Percentiles rank a stretch among this genome's conserved stretches.
Evolutionary conservation across 805 yeast genomes (phyloP).

Genomic region (Pichia eremophila): DNA sequence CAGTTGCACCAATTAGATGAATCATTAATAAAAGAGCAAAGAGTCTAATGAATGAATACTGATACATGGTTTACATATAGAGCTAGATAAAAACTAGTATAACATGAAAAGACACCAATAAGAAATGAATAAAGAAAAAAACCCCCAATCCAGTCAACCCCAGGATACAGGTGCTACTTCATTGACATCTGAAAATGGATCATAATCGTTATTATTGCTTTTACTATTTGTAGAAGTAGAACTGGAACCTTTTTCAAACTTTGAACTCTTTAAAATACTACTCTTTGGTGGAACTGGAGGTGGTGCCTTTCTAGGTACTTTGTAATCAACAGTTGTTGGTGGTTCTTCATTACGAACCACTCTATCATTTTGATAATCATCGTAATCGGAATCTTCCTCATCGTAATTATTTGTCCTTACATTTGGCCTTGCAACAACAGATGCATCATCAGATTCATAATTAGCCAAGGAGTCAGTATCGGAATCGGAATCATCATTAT

Average conservation of each 20-base stretch:
- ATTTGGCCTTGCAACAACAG: background rate
- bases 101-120: background rate
- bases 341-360: background rate
- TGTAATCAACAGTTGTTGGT: background rate
- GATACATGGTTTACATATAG: too few relatives aligned
- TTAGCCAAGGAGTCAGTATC: constrained; percentile 33
- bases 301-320: constrained; percentile 8
- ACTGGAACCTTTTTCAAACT: background rate
- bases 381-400: constrained; percentile 1
- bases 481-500: constrained; percentile 34
- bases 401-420: too few relatives aligned
- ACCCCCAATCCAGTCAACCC: constrained; percentile 11
- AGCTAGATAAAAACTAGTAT: too few relatives aligned
- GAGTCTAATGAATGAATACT: too few relatives aligned
- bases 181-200: constrained; percentile 28
- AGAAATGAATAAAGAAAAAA: background rate
- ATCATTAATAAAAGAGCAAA: too few relatives aligned
- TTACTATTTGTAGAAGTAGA: background rate
- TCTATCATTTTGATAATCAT: background rate
- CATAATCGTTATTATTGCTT: constrained; percentile 14
- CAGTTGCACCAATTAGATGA: too few relatives aligned
- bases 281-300: constrained; percentile 24
- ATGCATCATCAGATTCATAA: constrained; percentile 25
- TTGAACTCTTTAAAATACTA: constrained; percentile 10
- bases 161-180: constrained; percentile 23